Evolutionary conservation across 2,329 filamentous ascomycete species (phyloP).

Genomic region (Cercospora janseana): DNA sequence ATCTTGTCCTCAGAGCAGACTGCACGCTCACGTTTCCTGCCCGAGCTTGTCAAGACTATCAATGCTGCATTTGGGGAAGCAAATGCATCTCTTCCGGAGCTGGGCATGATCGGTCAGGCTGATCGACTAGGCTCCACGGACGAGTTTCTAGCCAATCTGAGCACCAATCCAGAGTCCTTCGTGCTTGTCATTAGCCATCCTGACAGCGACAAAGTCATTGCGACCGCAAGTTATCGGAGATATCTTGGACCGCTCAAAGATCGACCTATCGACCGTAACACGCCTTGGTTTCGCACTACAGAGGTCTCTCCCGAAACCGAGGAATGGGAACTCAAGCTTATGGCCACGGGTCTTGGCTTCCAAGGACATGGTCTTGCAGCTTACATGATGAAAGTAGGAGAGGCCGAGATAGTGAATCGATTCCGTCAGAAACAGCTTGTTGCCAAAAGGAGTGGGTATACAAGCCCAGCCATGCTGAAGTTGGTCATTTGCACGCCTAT

Average conservation of each 20-base stretch:
- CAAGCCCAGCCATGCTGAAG: slow-evolving; percentile 7
- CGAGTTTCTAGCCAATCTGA: slow-evolving; percentile 15
- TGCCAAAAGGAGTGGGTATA: background rate
- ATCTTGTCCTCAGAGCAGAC: slow-evolving; percentile 17
- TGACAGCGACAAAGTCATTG: slow-evolving; percentile 13
- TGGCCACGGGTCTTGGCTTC: slow-evolving; percentile 10
- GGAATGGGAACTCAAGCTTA: slow-evolving; percentile 24
- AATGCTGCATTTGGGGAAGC: slow-evolving; percentile 17
- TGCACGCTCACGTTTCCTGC: slow-evolving; percentile 11
- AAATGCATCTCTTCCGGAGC: slow-evolving; percentile 15
- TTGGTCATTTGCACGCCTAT: slow-evolving; percentile 19
- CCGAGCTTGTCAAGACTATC: slow-evolving; percentile 16
- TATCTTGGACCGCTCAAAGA: slow-evolving; percentile 16
- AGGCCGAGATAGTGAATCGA: slow-evolving; percentile 10
- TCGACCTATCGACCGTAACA: background rate
- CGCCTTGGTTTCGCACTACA: slow-evolving; percentile 14
- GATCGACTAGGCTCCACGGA: slow-evolving; percentile 18
- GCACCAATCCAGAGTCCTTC: slow-evolving; percentile 21
- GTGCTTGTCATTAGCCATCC: slow-evolving; percentile 13
- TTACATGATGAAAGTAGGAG: slow-evolving; percentile 18
- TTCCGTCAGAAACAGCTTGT: slow-evolving; percentile 3
- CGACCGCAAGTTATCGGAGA: slow-evolving; percentile 19
- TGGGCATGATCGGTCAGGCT: slow-evolving; percentile 5
- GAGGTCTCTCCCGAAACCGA: slow-evolving; percentile 14
- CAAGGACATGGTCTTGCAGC: slow-evolving; percentile 20